A percentile compares a stretch with the other conserved stretches of the same genome.
phyloP scores from a whole-genome alignment of 495 filamentous ascomycete genomes.

The Neurospora discreta region DNA sequence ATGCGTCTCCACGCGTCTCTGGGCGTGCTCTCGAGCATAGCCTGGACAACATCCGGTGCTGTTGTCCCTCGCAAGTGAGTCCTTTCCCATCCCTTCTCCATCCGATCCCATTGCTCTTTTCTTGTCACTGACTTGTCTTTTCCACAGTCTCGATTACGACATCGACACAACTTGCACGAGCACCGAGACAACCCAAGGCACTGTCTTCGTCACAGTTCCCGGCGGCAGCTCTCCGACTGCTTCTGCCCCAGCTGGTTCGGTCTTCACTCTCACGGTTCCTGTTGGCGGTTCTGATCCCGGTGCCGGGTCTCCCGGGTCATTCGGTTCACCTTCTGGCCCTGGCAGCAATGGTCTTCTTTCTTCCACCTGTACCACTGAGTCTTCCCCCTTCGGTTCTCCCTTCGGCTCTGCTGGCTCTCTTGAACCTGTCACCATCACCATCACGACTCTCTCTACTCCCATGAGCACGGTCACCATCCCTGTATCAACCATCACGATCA shows the following conservation, averaged over 20 bases:
- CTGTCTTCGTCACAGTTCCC: conserved; percentile 27
- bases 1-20: conserved; percentile 19
- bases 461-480: conserved; percentile 13
- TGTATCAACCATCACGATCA: conserved; percentile 11
- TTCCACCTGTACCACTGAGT: not conserved
- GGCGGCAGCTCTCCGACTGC: conserved; percentile 1
- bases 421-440: conserved; percentile 8
- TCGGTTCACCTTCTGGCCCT: conserved; percentile 17
- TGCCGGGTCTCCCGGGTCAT: conserved; percentile 3
- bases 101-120: not conserved
- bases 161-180: conserved; percentile 14
- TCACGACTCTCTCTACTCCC: conserved; percentile 1
- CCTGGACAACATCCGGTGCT: conserved; percentile 11
- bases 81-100: not conserved
- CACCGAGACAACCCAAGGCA: conserved; percentile 12
- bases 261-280: conserved; percentile 16
- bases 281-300: not conserved
- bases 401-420: conserved; percentile 6
- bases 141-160: conserved; percentile 1
- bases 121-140: conserved; percentile 3
- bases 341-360: conserved; percentile 14
- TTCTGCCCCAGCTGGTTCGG: conserved; percentile 6
- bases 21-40: conserved; percentile 9
- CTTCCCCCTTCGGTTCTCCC: conserved; percentile 7
- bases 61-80: conserved; percentile 16